Evolutionary conservation across 1,284 basidiomycete genomes (phyloP), one percentile per base, ranked within the genome.

Genomic region (Ceratobasidium sp.): DNA sequence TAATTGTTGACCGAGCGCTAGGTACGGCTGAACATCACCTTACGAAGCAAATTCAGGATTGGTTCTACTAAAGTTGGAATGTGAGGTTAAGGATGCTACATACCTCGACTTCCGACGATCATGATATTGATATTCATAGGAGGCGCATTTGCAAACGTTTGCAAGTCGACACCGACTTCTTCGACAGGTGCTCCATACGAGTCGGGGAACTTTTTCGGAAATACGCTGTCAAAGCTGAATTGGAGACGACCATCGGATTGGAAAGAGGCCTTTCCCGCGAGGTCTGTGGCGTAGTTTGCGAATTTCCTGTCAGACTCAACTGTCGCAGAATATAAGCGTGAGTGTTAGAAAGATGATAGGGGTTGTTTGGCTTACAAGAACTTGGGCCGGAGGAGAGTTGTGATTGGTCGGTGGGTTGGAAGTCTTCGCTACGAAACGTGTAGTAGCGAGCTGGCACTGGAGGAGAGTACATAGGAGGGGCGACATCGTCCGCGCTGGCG

Each of bases 11-110:
- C 88, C 89, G 0, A 92, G 83, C 0, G 90, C 90, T 15, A 92
- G 82, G 79, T 89, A 92, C 0, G 90, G 91, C 79, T 92, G 90
- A 0, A 93, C 90, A 78, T 92, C 90, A 48, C 90, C 90, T 88
- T 31, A 36, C 72, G 22, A 27, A 22, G 29, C 15, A 48, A 45
- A 57, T 14, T 41, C 72, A 27, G 29, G 11, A 48, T 41, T 41
- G 9, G 29, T 6, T 17, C 22, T 33, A 60, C 24, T 53, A n/a
- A 3, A 56, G n/a, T 17, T 24, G 47, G 63, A 24, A 31, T 24
- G 14, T 31, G 29, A 59, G 41, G 6, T n/a, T 2, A 54, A 60
- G 29, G 54, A 60, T 6, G 2, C 8, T 17, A 44, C 66, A 27
- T 56, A 24, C 66, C 71, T 54, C 59, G 59, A 24, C 71, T 73